These are phyloP conservation scores for Nicotiana sylvestris DNA, from an alignment of 257 asterid genomes.

Conservation along the genomic window DNA sequence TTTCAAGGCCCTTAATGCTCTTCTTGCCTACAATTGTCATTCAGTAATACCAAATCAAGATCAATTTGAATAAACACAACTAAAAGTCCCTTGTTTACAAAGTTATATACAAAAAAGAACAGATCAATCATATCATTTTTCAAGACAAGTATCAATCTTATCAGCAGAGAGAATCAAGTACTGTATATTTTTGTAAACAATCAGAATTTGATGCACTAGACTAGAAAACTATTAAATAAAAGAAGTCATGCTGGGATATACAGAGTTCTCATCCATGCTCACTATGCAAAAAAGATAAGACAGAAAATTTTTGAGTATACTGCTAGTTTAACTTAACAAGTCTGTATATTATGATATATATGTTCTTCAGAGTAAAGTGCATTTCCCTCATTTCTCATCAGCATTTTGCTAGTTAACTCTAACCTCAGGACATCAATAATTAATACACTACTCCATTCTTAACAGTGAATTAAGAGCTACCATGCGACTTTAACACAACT, in stretches of 20 bases:
- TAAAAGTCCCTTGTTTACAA: too few relatives aligned
- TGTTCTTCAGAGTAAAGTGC: not conserved
- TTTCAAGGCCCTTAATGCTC: constrained; percentile 84
- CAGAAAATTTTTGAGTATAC: not conserved
- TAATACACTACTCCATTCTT: too few relatives aligned
- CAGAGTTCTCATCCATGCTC: not conserved
- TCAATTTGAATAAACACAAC: not conserved
- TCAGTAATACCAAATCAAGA: not conserved
- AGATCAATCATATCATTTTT: not conserved
- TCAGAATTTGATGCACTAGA: not conserved
- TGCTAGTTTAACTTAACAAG: not conserved
- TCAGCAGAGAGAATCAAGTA: not conserved
- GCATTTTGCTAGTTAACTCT: not conserved
- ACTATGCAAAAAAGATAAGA: not conserved
- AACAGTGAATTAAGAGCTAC: not conserved
- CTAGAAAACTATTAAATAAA: not conserved
- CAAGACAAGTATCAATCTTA: not conserved
- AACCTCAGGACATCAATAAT: not conserved
- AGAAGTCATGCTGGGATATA: not conserved
- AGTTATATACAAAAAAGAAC: not conserved
- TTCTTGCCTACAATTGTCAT: constrained; percentile 56
- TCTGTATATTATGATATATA: not conserved
- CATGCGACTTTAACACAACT: not conserved
- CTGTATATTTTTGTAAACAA: not conserved
- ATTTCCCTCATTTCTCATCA: not conserved